A percentile compares a stretch with the other conserved stretches of the same genome.
Conservation (phyloP, 1,139 yeast genomes). For the Groenewaldozyma sp. region DNA sequence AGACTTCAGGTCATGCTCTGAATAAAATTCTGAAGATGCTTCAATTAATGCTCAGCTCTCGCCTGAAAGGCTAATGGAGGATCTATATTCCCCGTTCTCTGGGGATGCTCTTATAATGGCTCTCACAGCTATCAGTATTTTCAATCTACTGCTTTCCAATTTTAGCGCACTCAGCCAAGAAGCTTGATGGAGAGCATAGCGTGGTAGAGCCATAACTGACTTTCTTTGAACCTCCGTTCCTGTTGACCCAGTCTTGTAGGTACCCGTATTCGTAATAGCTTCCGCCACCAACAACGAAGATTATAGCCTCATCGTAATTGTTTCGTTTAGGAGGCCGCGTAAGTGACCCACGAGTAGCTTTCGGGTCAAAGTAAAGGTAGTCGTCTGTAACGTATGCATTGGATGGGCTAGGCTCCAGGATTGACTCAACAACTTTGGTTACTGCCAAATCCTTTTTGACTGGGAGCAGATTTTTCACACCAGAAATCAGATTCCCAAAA, state of each 20-base stretch:
- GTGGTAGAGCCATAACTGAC: conserved; percentile 86
- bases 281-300: conserved; percentile 95
- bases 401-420: conserved; percentile 76
- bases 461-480: conserved; percentile 79
- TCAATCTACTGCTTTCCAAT: conserved; percentile 34
- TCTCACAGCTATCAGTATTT: no score
- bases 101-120: no score
- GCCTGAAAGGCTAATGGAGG: no score
- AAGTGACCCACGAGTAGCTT: conserved; percentile 74
- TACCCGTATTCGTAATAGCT: conserved; percentile 90
- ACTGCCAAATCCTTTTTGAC: conserved; percentile 81
- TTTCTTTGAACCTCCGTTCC: conserved; percentile 29
- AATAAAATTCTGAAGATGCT: no score
- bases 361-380: conserved; percentile 84
- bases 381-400: conserved; percentile 62
- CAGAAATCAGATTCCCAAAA: conserved; percentile 78
- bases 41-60: no score
- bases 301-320: conserved; percentile 68
- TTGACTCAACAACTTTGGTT: conserved; percentile 81
- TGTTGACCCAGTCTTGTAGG: conserved; percentile 76
- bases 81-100: no score
- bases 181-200: conserved; percentile 65
- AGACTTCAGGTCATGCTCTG: no score
- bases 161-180: conserved; percentile 60
- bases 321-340: conserved; percentile 84